phyloP scores from a whole-genome alignment of 352 stramenopile genomes.

The Phytophthora aleatoria region DNA sequence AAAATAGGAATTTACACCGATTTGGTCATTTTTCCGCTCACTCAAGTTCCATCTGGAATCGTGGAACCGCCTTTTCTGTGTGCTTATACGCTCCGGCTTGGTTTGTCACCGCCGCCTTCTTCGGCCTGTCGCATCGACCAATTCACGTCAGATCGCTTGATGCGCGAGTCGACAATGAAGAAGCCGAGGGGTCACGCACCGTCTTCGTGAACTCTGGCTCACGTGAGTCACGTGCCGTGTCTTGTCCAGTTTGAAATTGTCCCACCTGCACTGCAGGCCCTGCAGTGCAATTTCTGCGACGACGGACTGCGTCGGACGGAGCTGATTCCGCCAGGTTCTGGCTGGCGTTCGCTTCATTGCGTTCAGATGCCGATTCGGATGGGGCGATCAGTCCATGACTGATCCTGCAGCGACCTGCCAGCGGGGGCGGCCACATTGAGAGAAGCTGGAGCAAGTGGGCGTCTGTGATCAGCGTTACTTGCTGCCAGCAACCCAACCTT shows the following conservation, averaged over 20 bases:
- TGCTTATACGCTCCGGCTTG: slow-evolving; percentile 9
- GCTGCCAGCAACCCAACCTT: neutral
- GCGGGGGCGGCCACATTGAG: neutral
- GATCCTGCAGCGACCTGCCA: neutral
- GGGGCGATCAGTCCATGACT: neutral
- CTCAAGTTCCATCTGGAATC: neutral
- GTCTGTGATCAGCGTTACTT: neutral
- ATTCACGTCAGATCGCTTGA: slow-evolving; percentile 5
- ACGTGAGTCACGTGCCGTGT: slow-evolving; percentile 6
- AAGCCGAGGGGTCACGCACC: slow-evolving; percentile 9
- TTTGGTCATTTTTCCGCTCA: too few species aligned
- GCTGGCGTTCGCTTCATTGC: too few species aligned
- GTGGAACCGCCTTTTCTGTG: neutral
- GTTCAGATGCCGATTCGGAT: too few species aligned
- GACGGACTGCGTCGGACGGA: neutral
- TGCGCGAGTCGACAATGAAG: slow-evolving; percentile 13
- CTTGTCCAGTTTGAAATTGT: slow-evolving; percentile 6
- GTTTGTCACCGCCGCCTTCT: slow-evolving; percentile 4
- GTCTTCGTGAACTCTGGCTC: slow-evolving; percentile 4
- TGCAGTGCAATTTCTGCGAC: neutral
- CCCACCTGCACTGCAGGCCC: neutral
- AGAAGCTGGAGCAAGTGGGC: too few species aligned
- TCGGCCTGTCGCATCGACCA: slow-evolving; percentile 12
- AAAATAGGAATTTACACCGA: too few species aligned
- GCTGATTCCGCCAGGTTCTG: neutral